Evolutionary conservation across 2,329 filamentous ascomycete species (phyloP).

Genomic region (Colletotrichum eleusines): DNA sequence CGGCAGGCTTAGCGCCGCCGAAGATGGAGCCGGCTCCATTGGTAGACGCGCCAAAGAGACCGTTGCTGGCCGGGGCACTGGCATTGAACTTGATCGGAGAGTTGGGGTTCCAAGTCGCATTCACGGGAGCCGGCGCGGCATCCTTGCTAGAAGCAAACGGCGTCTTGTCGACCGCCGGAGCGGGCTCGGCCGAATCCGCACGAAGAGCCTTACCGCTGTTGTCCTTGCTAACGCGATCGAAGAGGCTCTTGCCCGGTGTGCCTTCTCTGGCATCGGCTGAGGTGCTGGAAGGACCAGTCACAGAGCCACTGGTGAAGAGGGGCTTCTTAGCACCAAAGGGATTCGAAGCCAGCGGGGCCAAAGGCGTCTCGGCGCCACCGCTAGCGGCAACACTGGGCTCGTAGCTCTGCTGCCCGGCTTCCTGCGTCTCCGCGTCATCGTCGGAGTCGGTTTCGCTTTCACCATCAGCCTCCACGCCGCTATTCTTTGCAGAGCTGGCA

Average conservation of each 20-base stretch:
- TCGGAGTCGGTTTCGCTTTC: constrained; percentile 61
- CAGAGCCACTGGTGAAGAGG: constrained; percentile 32
- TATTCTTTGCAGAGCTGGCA: constrained; percentile 66
- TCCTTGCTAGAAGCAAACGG: constrained; percentile 53
- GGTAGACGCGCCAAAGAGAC: constrained; percentile 44
- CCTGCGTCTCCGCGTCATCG: constrained; percentile 56
- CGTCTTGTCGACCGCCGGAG: constrained; percentile 53
- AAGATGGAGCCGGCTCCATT: constrained; percentile 51
- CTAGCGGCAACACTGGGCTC: constrained; percentile 59
- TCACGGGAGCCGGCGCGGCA: constrained; percentile 46
- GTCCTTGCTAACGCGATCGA: constrained; percentile 66
- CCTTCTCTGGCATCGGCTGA: constrained; percentile 59
- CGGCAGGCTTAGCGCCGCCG: constrained; percentile 52
- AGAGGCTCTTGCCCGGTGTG: constrained; percentile 63
- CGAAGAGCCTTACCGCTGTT: constrained; percentile 64
- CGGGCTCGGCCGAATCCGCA: constrained; percentile 46
- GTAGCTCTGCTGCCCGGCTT: constrained; percentile 57
- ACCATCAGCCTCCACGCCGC: constrained; percentile 61
- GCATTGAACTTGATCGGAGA: constrained; percentile 68
- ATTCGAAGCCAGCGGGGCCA: constrained; percentile 50
- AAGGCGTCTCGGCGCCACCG: constrained; percentile 55
- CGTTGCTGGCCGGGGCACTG: constrained; percentile 44
- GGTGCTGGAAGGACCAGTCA: constrained; percentile 50
- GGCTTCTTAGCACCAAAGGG: constrained; percentile 50
- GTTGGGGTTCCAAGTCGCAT: constrained; percentile 63